Conservation (phyloP, 805 yeast species). For the Starmerella bombicola region DNA sequence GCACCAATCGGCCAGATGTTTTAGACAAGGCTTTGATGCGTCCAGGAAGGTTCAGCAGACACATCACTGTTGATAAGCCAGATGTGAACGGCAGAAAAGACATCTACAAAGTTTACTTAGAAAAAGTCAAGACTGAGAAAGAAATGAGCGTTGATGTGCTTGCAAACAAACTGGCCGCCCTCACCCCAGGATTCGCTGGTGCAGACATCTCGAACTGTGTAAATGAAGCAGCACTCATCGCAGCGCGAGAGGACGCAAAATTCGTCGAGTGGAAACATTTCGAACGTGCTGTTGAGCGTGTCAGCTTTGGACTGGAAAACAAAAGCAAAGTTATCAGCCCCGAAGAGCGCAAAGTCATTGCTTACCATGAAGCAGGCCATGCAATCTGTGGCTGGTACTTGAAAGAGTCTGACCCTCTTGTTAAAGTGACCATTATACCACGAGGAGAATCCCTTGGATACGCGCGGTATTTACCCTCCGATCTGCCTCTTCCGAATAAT, state of each 20-base stretch:
- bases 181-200: conserved; percentile 97
- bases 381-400: conserved; percentile 97
- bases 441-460: conserved; percentile 95
- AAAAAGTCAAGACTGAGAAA: conserved; percentile 48
- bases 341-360: conserved; percentile 81
- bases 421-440: conserved; percentile 93
- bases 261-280: conserved; percentile 66
- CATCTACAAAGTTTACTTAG: conserved; percentile 76
- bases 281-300: conserved; percentile 94
- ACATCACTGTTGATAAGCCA: conserved; percentile 80
- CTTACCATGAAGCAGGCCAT: conserved; percentile 98
- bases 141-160: conserved; percentile 37
- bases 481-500: conserved; percentile 63
- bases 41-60: conserved; percentile 97
- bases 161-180: conserved; percentile 80
- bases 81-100: conserved; percentile 91
- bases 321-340: conserved; percentile 71
- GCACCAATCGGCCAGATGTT: conserved; percentile 92
- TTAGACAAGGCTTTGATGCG: conserved; percentile 85
- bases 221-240: conserved; percentile 94
- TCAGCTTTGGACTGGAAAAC: conserved; percentile 90
- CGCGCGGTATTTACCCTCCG: conserved; percentile 94
- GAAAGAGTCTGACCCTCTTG: conserved; percentile 79
- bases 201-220: conserved; percentile 97
- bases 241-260: conserved; percentile 71